Evolutionary conservation across 495 filamentous ascomycete genomes (phyloP), one percentile per base, ranked within the genome.

Genomic region (Aspergillus biplanus): DNA sequence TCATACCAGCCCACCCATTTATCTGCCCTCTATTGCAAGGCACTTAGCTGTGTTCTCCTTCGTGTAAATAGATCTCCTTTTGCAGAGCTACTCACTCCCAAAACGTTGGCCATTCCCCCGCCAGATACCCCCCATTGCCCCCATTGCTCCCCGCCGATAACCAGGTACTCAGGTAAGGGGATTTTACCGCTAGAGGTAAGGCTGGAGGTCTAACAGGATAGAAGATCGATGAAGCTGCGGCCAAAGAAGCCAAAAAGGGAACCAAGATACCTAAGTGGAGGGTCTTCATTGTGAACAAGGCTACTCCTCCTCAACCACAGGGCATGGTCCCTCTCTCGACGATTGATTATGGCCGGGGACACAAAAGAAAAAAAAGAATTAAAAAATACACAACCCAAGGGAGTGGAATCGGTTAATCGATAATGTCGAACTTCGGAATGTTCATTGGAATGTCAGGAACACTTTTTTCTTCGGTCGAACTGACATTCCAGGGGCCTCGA

Each of bases 151-250:
- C 84, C 13, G 78, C 83, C 58, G 77, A 63, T 21, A 80, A 70
- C 85, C 85, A 87, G 7, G 82, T 82, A 64, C 76, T 86, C 27
- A 86, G 59, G 53, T 87, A 87, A 3, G 85, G 85, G 2, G 82
- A 85, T 61, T 79, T 83, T 42, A 87, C 85, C 52, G 85, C 85
- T 54, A 87, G 67, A 1, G 85, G 85, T 5, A 86, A 50, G 5
- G 84, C 75, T 33, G 85, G 85, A 18, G 85, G 85, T 0, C 85
- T 78, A 59, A 82, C 81, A 59, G 84, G 85, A 12, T 75, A 75
- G 56, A 85, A 86, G 5, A 75, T 80, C 27, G 84, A 86, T 35
- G 46, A 46, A 13, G 79, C 77, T 48, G 57, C 61, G 37, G 72
- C 66, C 7, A 66, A 65, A n/a, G 66, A 64, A 49, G 65, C 65